Evolutionary conservation across 257 asterid species (phyloP).

Genomic region (Nicotiana tabacum): DNA sequence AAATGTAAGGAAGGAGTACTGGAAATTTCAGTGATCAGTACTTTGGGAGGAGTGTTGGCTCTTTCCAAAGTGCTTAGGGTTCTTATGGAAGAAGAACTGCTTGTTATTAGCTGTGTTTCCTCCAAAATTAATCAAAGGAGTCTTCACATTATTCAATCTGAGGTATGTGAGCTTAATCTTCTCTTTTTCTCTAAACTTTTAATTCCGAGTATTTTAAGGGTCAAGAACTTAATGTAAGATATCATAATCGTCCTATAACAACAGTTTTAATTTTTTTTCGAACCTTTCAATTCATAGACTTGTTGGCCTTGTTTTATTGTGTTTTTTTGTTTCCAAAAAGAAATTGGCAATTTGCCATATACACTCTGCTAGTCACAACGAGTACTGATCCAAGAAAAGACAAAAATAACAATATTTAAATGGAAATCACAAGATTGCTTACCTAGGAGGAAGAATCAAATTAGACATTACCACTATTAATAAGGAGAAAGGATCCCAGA

Average conservation of each 20-base stretch:
- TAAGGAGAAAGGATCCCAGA: not conserved
- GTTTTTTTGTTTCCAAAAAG: not conserved
- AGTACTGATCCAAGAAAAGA: not conserved
- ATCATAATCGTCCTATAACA: no score
- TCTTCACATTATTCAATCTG: slow-evolving; percentile 13
- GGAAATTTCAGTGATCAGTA: slow-evolving; percentile 8
- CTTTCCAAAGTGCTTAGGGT: slow-evolving; percentile 15
- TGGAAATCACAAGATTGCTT: not conserved
- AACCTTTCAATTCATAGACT: no score
- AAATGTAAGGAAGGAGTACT: not conserved
- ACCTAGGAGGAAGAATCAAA: not conserved
- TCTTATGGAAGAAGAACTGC: slow-evolving; percentile 21
- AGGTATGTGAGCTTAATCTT: not conserved
- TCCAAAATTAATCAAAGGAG: slow-evolving; percentile 1
- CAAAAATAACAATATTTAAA: not conserved
- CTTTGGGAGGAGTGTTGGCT: not conserved
- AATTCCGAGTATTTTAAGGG: no score
- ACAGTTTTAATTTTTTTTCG: no score
- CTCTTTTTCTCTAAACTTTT: not conserved
- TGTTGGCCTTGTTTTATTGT: no score
- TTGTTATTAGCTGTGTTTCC: slow-evolving; percentile 14
- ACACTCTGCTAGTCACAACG: not conserved
- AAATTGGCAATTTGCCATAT: not conserved
- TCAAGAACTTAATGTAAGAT: no score
- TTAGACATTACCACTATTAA: not conserved